Evolutionary conservation across 2,329 filamentous ascomycete genomes (phyloP).

Genomic region (Aspergillus fischeri): DNA sequence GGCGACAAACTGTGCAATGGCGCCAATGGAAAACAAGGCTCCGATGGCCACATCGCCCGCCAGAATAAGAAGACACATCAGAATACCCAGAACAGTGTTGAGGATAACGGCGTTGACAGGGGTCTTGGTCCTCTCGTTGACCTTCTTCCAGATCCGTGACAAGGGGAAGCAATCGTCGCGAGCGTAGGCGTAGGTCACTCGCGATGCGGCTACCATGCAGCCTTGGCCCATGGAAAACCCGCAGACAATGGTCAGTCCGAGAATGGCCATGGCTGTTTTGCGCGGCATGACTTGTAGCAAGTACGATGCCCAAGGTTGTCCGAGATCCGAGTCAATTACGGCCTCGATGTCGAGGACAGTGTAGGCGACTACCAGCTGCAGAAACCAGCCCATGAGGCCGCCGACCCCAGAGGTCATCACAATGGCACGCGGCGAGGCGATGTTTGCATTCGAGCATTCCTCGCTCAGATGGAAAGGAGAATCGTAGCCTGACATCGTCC

Average conservation of each 20-base stretch:
- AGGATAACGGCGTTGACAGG: conserved; percentile 69
- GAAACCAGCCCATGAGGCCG: conserved; percentile 65
- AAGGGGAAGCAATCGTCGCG: conserved; percentile 67
- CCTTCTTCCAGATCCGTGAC: conserved; percentile 54
- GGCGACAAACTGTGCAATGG: conserved; percentile 61
- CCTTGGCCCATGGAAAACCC: conserved; percentile 70
- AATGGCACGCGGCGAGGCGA: conserved; percentile 68
- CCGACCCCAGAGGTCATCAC: conserved; percentile 65
- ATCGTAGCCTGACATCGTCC: conserved; percentile 67
- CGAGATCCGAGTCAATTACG: conserved; percentile 58
- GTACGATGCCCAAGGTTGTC: conserved; percentile 68
- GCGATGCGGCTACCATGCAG: conserved; percentile 64
- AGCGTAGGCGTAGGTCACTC: conserved; percentile 69
- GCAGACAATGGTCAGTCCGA: conserved; percentile 63
- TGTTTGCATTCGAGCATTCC: conserved; percentile 68
- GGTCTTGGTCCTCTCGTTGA: conserved; percentile 59
- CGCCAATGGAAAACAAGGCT: conserved; percentile 67
- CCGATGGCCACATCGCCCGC: conserved; percentile 60
- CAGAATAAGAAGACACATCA: conserved; percentile 62
- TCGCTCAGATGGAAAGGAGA: conserved; percentile 69
- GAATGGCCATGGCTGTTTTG: conserved; percentile 58
- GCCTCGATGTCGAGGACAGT: conserved; percentile 61
- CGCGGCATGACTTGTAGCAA: conserved; percentile 61
- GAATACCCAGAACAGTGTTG: conserved; percentile 57
- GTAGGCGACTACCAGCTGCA: conserved; percentile 71